A percentile compares a stretch with the other conserved stretches of the same genome.
These are phyloP conservation scores for Xylaria arbuscula DNA, from an alignment of 2,329 filamentous ascomycete species.

Conservation along the genomic window DNA sequence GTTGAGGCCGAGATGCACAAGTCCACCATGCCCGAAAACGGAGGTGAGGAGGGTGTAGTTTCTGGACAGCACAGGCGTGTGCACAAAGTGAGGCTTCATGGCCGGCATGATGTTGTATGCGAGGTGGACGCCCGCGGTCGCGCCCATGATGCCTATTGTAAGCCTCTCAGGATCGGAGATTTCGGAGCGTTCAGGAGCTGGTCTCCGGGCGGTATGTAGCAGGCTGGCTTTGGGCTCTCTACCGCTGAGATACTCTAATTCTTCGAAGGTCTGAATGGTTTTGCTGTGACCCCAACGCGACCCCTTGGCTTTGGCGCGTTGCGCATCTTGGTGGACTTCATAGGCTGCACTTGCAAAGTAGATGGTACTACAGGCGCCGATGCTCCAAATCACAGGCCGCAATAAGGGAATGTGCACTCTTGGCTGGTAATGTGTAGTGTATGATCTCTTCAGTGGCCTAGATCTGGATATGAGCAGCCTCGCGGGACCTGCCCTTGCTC, in stretches of 20 bases:
- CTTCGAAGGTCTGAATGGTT: slow-evolving; percentile 35
- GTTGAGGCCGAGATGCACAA: slow-evolving; percentile 42
- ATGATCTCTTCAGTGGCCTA: slow-evolving; percentile 6
- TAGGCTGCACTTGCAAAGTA: slow-evolving; percentile 45
- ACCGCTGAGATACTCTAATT: slow-evolving; percentile 31
- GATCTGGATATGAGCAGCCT: background rate
- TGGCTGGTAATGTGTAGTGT: background rate
- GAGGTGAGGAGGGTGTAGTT: slow-evolving; percentile 48
- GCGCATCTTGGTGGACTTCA: slow-evolving; percentile 43
- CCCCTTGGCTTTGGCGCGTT: slow-evolving; percentile 20
- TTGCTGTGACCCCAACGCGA: background rate
- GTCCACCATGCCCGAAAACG: slow-evolving; percentile 42
- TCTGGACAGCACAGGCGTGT: slow-evolving; percentile 31
- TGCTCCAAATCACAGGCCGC: slow-evolving; percentile 42
- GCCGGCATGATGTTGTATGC: slow-evolving; percentile 18
- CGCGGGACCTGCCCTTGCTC: background rate
- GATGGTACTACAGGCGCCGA: slow-evolving; percentile 41
- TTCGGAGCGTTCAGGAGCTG: slow-evolving; percentile 18
- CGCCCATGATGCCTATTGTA: slow-evolving; percentile 30
- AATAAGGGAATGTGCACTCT: slow-evolving; percentile 40
- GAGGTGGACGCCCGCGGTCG: slow-evolving; percentile 34
- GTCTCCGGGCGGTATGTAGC: background rate
- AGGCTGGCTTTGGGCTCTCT: background rate
- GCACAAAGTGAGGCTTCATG: slow-evolving; percentile 30
- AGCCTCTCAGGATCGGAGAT: slow-evolving; percentile 34